A percentile compares a stretch with the other conserved stretches of the same genome.
Conservation (phyloP, 225 moss, liverwort and hornwort genomes). For the Straminergon stramineum region DNA sequence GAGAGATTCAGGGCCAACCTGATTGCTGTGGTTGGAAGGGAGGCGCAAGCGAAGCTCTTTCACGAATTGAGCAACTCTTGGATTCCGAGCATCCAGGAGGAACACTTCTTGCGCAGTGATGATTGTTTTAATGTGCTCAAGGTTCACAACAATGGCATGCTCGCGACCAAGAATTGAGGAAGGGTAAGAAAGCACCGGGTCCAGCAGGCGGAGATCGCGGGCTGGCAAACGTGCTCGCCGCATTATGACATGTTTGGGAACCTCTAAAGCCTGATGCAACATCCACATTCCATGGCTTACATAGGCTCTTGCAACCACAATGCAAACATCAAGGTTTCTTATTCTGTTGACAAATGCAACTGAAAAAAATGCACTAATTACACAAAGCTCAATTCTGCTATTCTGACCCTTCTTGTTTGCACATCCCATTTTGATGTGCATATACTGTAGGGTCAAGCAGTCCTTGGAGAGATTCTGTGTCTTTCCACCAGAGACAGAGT, state of each 20-base stretch:
- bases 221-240: conserved; percentile 22
- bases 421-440: neutral
- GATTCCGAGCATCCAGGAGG: conserved; percentile 15
- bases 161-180: conserved; percentile 47
- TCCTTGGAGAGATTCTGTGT: neutral
- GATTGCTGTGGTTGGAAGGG: conserved; percentile 5
- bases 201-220: conserved; percentile 45
- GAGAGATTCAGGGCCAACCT: neutral
- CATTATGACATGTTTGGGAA: conserved; percentile 45
- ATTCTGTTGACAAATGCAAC: neutral
- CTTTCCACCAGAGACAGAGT: neutral
- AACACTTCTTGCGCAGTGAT: conserved; percentile 53
- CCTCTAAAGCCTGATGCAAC: conserved; percentile 29
- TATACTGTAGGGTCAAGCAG: neutral
- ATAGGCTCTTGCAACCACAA: neutral
- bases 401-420: neutral
- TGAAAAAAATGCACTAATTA: neutral
- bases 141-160: conserved; percentile 54
- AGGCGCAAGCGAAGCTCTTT: conserved; percentile 26
- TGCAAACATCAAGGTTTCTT: neutral
- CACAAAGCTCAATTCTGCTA: neutral
- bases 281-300: neutral
- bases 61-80: conserved; percentile 18
- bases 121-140: conserved; percentile 51
- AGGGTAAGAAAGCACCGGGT: conserved; percentile 36